These are phyloP conservation scores for Populus simonii DNA, from an alignment of 345 rosid species.

Conservation along the genomic window DNA sequence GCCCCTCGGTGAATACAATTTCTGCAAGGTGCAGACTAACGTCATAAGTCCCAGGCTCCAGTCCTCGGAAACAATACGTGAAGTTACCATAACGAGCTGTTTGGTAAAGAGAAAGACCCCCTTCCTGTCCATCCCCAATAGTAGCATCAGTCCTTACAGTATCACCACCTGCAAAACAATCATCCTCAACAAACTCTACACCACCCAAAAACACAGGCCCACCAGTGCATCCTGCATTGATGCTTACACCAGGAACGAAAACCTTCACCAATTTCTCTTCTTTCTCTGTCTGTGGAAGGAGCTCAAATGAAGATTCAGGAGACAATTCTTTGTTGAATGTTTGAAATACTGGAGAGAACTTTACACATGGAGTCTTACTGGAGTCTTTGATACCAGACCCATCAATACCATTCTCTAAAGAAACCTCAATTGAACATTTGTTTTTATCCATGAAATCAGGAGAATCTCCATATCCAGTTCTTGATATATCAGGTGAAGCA, in stretches of 20 bases:
- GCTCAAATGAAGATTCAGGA: constrained; percentile 83
- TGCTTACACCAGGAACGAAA: constrained; percentile 29
- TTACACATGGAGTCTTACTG: constrained; percentile 46
- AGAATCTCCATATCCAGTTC: constrained; percentile 37
- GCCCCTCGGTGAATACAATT: constrained; percentile 47
- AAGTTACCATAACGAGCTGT: constrained; percentile 53
- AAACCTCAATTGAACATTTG: constrained; percentile 55
- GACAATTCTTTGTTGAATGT: constrained; percentile 52
- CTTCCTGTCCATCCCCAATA: constrained; percentile 24
- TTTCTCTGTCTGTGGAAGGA: constrained; percentile 39
- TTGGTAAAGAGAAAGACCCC: constrained; percentile 36
- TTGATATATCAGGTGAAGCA: constrained; percentile 64
- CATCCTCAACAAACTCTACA: constrained; percentile 37
- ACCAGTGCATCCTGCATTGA: constrained; percentile 44
- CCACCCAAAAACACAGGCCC: constrained; percentile 27
- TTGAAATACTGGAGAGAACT: constrained; percentile 63
- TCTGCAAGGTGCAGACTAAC: constrained; percentile 55
- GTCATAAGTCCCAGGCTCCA: constrained; percentile 47
- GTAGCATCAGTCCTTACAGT: constrained; percentile 30
- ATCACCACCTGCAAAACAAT: constrained; percentile 46
- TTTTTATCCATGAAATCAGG: constrained; percentile 37
- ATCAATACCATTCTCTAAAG: constrained; percentile 69
- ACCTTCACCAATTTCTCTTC: constrained; percentile 16
- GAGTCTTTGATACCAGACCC: constrained; percentile 28
- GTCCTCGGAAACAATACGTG: constrained; percentile 35